Base-by-base conservation (phyloP, 805 yeast genomes). In the Zygosaccharomyces lentus region DNA sequence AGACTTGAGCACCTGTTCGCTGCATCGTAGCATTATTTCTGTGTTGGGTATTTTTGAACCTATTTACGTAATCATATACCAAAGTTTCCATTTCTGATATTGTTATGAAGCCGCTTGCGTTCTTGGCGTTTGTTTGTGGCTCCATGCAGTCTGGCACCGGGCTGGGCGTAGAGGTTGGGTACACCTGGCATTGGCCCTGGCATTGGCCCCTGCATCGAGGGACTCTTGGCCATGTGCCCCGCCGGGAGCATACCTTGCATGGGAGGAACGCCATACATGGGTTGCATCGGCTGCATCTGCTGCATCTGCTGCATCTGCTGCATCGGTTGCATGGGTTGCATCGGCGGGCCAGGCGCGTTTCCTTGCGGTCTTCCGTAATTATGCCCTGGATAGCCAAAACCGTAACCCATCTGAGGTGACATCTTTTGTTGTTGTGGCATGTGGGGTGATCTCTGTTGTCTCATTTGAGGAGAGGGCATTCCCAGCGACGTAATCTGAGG, bases 1-100 rank as follows among this genome's bases (percentile, higher is more conserved):
- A 19, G 21, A 5, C 21, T 19, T n/a, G n/a, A n/a, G n/a, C n/a
- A n/a, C n/a, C n/a, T n/a, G n/a, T n/a, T n/a, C n/a, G n/a, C n/a
- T n/a, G n/a, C n/a, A n/a, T n/a, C n/a, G n/a, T n/a, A n/a, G n/a
- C n/a, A n/a, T n/a, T n/a, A n/a, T n/a, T n/a, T n/a, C n/a, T n/a
- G n/a, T n/a, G 21, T 19, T 19, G 21, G 21, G 21, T 19, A 19
- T 5, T 19, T 26, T 26, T 9, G 4, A 9, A 12, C 16, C 13
- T 36, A 10, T 36, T 8, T 24, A 24, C 31, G 10, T 12, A 13
- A 3, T 50, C 65, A 83, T 30, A 84, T 82, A 37, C 91, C 91
- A 66, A 83, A 84, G 45, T 74, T 74, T 25, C 84, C 85, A 46
- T 77, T 79, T 56, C 77, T 76, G 40, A 84, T 72, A 1, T 87